These are phyloP conservation scores for Rhododendron henanense DNA, from an alignment of 148 eudicot genomes.

Conservation along the genomic window DNA sequence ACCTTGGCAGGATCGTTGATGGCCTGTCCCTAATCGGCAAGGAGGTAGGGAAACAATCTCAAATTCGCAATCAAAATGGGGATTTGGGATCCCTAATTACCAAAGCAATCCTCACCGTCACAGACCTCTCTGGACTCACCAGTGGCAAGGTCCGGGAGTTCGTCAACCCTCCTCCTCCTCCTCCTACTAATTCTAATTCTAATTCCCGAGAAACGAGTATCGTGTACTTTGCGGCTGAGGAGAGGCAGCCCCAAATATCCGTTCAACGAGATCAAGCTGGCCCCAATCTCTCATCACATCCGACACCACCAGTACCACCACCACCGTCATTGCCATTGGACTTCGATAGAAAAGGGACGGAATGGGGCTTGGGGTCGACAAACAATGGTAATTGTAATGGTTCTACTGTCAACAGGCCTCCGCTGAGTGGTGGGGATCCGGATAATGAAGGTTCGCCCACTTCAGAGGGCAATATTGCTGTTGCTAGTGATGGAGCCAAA, in stretches of 20 bases:
- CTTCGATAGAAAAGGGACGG: not conserved
- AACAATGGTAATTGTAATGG: not conserved
- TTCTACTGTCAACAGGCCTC: not conserved
- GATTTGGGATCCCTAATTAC: constrained; percentile 34
- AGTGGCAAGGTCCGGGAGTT: constrained; percentile 46
- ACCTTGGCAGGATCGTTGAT: constrained; percentile 47
- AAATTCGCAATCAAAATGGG: constrained; percentile 11
- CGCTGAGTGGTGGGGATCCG: not conserved
- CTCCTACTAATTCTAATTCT: not conserved
- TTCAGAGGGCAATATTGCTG: constrained; percentile 7
- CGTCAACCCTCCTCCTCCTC: not conserved
- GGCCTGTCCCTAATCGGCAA: constrained; percentile 64
- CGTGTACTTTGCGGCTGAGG: not conserved
- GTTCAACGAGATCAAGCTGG: not conserved
- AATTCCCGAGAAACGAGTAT: not conserved
- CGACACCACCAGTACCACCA: not conserved
- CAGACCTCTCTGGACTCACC: constrained; percentile 73
- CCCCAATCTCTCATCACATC: not conserved
- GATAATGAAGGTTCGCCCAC: not conserved
- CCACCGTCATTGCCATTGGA: not conserved
- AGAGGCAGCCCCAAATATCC: not conserved
- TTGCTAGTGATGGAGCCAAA: not conserved
- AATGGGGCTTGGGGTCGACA: not conserved
- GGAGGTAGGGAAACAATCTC: constrained; percentile 41
- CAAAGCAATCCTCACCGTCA: constrained; percentile 39